Percentiles rank a stretch among this genome's conserved stretches.
These are phyloP conservation scores for Fusarium coffeatum DNA, from an alignment of 2,329 filamentous ascomycete genomes.

Conservation along the genomic window DNA sequence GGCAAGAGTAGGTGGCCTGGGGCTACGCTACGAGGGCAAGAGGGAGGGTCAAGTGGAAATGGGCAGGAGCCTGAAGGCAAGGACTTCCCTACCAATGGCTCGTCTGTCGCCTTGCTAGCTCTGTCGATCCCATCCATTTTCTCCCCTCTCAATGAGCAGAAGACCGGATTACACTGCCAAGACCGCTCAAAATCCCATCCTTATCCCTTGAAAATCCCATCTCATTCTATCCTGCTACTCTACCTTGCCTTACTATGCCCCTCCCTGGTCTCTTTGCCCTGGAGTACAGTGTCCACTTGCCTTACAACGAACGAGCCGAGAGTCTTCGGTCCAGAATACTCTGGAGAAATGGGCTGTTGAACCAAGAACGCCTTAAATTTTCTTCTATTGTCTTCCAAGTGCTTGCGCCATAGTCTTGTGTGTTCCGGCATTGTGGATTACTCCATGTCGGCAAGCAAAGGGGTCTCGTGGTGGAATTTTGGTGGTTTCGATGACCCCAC, in stretches of 20 bases:
- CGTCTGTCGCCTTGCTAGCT: conserved; percentile 17
- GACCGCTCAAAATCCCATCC: conserved; percentile 36
- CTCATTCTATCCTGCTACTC: neutral
- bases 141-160: conserved; percentile 20
- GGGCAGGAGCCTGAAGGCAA: conserved; percentile 13
- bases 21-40: neutral
- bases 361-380: neutral
- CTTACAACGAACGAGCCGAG: neutral
- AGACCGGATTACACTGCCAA: conserved; percentile 14
- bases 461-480: conserved; percentile 23
- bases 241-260: neutral
- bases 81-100: conserved; percentile 23
- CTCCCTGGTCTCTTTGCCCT: conserved; percentile 7
- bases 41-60: conserved; percentile 32
- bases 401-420: neutral
- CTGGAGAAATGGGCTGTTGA: neutral
- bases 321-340: neutral
- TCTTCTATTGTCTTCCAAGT: neutral
- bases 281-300: conserved; percentile 11
- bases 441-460: neutral
- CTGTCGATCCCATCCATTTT: conserved; percentile 30
- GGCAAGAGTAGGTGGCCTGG: neutral
- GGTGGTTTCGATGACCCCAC: conserved; percentile 28
- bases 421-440: neutral
- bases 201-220: conserved; percentile 26